A percentile compares a stretch with the other conserved stretches of the same genome.
Evolutionary conservation across 2,329 filamentous ascomycete genomes (phyloP).

Genomic region (Cladophialophora bantiana): DNA sequence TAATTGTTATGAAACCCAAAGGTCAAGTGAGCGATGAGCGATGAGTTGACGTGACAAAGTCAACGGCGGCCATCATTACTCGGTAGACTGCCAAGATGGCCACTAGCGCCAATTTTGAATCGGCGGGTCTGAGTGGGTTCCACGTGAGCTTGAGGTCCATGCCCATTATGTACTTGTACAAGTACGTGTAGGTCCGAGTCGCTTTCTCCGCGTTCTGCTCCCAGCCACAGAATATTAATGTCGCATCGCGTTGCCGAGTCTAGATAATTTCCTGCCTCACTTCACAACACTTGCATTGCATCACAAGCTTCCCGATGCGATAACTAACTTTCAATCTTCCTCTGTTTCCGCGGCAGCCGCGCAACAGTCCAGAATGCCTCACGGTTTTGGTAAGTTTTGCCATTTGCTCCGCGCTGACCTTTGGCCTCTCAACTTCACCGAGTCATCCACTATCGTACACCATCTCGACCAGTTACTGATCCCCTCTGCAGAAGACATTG

Average conservation of each 20-base stretch:
- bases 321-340: neutral
- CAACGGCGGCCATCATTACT: too few relatives aligned
- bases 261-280: neutral
- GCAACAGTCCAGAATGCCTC: conserved; percentile 9
- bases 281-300: neutral
- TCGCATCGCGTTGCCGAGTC: neutral
- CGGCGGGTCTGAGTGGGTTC: too few relatives aligned
- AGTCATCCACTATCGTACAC: neutral
- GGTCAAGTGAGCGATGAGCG: too few relatives aligned
- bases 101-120: too few relatives aligned
- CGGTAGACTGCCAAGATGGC: too few relatives aligned
- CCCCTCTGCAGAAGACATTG: conserved; percentile 2
- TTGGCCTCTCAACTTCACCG: neutral
- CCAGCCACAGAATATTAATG: too few relatives aligned
- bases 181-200: neutral
- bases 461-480: conserved; percentile 8
- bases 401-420: neutral
- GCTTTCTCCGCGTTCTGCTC: conserved; percentile 8
- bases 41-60: too few relatives aligned
- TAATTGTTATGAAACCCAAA: too few relatives aligned
- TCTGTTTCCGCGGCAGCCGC: neutral
- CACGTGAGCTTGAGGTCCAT: too few relatives aligned
- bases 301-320: neutral
- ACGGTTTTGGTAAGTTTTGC: conserved; percentile 1
- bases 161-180: too few relatives aligned